These are phyloP conservation scores for Eucalyptus sp. DNA, from an alignment of 345 rosid species.

Conservation along the genomic window DNA sequence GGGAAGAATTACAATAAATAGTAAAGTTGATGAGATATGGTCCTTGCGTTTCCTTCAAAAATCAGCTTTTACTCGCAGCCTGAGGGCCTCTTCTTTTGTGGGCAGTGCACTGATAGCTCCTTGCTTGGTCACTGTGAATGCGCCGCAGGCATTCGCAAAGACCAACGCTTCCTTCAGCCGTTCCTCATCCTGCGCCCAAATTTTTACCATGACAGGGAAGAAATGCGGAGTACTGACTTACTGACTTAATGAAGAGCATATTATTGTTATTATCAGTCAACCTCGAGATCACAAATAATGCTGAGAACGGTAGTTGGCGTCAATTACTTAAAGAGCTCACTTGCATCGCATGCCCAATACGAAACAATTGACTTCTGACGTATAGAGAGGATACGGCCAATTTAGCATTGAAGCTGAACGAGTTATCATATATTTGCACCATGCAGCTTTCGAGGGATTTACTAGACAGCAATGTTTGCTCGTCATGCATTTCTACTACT, in stretches of 20 bases:
- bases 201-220: not conserved
- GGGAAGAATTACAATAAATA: not conserved
- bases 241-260: not conserved
- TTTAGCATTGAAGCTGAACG: not conserved
- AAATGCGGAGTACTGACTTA: not conserved
- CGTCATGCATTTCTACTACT: not conserved
- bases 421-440: not conserved
- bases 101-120: constrained; percentile 95
- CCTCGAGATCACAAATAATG: not conserved
- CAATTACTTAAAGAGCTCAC: not conserved
- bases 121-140: constrained; percentile 69
- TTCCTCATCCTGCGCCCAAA: constrained; percentile 53
- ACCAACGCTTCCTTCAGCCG: constrained; percentile 58
- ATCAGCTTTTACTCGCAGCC: constrained; percentile 13
- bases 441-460: not conserved
- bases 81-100: constrained; percentile 49
- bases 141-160: constrained; percentile 82
- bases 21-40: not conserved
- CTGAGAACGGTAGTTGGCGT: not conserved
- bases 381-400: not conserved
- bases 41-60: not conserved
- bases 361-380: not conserved
- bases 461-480: not conserved
- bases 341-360: not conserved
- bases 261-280: not conserved